Base-by-base conservation (phyloP, 805 yeast genomes). In the Zygotorulaspora sp. region DNA sequence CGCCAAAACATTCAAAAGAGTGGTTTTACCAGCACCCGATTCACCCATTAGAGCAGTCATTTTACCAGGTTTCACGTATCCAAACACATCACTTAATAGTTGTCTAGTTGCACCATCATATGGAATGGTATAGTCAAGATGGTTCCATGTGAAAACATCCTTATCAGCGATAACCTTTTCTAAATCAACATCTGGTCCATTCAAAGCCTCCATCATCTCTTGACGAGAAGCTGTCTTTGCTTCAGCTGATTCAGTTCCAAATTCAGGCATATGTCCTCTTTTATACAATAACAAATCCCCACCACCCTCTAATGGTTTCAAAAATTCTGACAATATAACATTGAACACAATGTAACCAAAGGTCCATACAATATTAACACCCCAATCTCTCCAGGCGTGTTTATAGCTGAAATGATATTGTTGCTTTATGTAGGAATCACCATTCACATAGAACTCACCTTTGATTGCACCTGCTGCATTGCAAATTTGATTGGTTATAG, bases 1-100 rank as follows among this genome's bases (percentile, higher is more conserved):
- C 15, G 87, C 79, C 43, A 83, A 70, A 48, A 80, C 79, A 59
- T 83, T 82, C 50, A 83, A 68, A 41, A 83, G 66, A 2, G 90
- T 83, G 17, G 92, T 83, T 55, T 83, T 83, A 66, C 92, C 92
- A 31, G 92, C 92, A 66, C 92, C 92, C 22, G 90, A 83, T 36
- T 81, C 83, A 53, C 92, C 92, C 89, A 83, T 82, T 41, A 83
- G 67, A 4, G 90, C 90, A 28, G 89, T 82, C 61, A 83, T 68
- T 40, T 83, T 81, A 51, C 90, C 90, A 13, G 90, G 90, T 53
- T 78, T 78, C 38, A 81, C 86, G 70, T 78, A 83, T 34, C 90
- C 90, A 51, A 74, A 76, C 32, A 77, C 75, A 52, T 69, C 66
- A 45, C 71, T 63, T 37, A 77, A 61, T 48, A 81, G 67, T 40